These are phyloP conservation scores for Jaapia argillacea DNA, from an alignment of 768 basidiomycete genomes.

Conservation along the genomic window DNA sequence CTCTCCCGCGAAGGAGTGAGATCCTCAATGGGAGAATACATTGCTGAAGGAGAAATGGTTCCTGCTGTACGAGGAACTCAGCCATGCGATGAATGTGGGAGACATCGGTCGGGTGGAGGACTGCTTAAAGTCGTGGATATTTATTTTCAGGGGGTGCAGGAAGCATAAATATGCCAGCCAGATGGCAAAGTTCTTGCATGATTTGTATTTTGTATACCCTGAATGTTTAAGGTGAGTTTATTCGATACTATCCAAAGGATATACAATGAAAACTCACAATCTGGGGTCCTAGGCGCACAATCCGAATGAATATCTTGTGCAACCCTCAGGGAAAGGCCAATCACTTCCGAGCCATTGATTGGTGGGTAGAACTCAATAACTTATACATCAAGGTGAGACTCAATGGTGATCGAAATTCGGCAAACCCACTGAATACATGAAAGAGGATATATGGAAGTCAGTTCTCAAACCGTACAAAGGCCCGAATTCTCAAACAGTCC, in stretches of 20 bases:
- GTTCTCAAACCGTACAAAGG: neutral
- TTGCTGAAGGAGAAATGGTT: constrained; percentile 20
- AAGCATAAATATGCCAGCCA: constrained; percentile 11
- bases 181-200: constrained; percentile 2
- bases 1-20: constrained; percentile 8
- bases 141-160: constrained; percentile 4
- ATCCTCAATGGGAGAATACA: constrained; percentile 23
- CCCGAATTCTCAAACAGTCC: neutral
- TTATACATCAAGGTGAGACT: constrained; percentile 3
- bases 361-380: constrained; percentile 5
- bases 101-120: constrained; percentile 11
- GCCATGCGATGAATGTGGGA: constrained; percentile 14
- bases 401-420: neutral
- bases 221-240: constrained; percentile 1
- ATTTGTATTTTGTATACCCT: constrained; percentile 5
- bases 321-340: constrained; percentile 4
- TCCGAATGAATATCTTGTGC: constrained; percentile 1
- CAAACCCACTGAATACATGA: neutral
- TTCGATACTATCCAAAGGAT: neutral
- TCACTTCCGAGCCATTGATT: constrained; percentile 3
- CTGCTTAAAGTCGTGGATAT: constrained; percentile 3
- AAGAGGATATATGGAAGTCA: neutral
- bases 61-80: constrained; percentile 26
- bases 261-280: neutral
- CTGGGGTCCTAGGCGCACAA: constrained; percentile 7